Evolutionary conservation across 768 basidiomycete genomes (phyloP), one percentile per base, ranked within the genome.

Genomic region (Leccinum arenicola): DNA sequence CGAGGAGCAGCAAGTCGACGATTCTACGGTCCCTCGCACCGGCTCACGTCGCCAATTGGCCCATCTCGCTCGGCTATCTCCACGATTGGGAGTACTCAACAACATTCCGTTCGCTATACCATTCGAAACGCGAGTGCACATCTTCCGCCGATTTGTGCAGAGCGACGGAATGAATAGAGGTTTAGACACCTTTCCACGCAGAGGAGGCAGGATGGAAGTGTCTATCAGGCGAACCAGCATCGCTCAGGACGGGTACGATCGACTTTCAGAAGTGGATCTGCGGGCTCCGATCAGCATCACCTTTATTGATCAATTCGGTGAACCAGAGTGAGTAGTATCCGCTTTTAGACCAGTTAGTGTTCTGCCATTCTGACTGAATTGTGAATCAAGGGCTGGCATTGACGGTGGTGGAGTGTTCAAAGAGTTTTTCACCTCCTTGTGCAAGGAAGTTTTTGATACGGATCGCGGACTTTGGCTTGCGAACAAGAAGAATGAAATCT

Each of bases 321-420:
- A 87, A 62, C 84, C 84, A 64, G 92, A 96, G 92, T 95, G 68
- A 73, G 88, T 77, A 11, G 31, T 1, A 36, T 19, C 21, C 14
- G 57, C 51, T 27, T 50, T 25, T 12, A 14, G 27, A n/a, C 0
- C 52, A 29, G 8, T 31, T 6, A 50, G 50, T 47, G 12, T 48
- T 17, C 8, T 19, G 11, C n/a, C 8, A 19, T 45, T 27, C 53
- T 69, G 14, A 70, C 47, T 9, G 11, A 4, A 3, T 33, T 31
- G 2, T 19, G 12, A 43, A 50, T 49, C 3, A 48, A 91, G 90
- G 71, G 86, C 88, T 17, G 96, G 95, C 0, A 96, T 98, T 33
- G 96, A 98, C 63, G 95, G 96, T 2, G 95, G 97, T 3, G 97
- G 97, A 0, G 87, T 98, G 5, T 98, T 97, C 80, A 99, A 98